Evolutionary conservation across 331 rosid genomes (phyloP), one percentile per base, ranked within the genome.

Genomic region (Saraca asoca): DNA sequence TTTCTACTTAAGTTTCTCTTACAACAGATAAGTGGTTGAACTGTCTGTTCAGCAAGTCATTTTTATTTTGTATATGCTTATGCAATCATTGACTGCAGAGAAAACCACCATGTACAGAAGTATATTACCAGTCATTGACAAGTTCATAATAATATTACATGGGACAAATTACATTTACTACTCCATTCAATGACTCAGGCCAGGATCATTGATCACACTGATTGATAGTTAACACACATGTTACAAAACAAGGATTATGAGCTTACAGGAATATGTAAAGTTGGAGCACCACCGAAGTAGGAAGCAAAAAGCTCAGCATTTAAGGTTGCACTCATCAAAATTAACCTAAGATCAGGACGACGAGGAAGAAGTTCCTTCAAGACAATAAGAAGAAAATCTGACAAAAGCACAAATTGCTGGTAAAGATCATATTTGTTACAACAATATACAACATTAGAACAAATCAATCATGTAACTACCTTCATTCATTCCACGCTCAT

Each of bases 401-500:
- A 79, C 71, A 83, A 71, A 84, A 49, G 62, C 33, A 51, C 63
- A 73, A 63, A 48, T 5, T 37, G 69, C 8, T 16, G 46, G 38
- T 73, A 54, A 81, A 69, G 24, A 64, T 52, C 46, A 51, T 43
- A 50, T 17, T 51, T 18, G 20, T 35, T 35, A 65, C n/a, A 57
- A 52, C 72, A 56, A 85, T 82, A 33, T 19, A 45, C 67, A 56
- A 60, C 64, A 64, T 2, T 52, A 75, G 64, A 46, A 15, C 37
- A 59, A 59, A 57, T 51, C 49, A 45, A 54, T 41, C 7, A 24
- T 59, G 15, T 49, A 9, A 19, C 65, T 87, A 94, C 99, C 99
- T 90, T 94, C 97, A 78, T 90, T 94, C 96, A 94, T 90, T 83
- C 99, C 99, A 43, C 99, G 97, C 74, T 94, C 99, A 69, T 94